These are phyloP conservation scores for Termitomyces eurrhizus DNA, from an alignment of 768 basidiomycete genomes.

Conservation along the genomic window DNA sequence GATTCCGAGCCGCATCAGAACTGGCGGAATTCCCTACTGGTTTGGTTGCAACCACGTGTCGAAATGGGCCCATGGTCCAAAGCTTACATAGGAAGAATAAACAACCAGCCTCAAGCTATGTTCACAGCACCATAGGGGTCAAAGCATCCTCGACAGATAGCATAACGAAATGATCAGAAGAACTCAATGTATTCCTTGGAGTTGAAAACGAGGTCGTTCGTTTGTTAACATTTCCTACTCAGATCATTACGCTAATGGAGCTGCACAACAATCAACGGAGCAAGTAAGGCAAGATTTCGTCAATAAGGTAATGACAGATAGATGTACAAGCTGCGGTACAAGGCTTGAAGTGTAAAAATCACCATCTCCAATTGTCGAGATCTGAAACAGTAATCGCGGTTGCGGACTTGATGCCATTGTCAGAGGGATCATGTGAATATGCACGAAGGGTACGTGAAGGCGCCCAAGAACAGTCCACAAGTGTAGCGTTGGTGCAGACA, in stretches of 20 bases:
- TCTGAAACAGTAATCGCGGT: conserved; percentile 15
- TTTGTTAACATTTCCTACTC: background rate
- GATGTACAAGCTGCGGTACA: background rate
- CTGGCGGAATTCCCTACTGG: no score
- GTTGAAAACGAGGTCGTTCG: no score
- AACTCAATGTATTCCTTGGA: background rate
- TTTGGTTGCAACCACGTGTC: background rate
- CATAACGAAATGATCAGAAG: background rate
- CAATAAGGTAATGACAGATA: background rate
- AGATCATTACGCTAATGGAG: background rate
- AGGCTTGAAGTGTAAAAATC: background rate
- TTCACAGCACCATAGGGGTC: background rate
- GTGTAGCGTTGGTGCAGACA: conserved; percentile 8
- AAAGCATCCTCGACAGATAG: background rate
- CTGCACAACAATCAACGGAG: background rate
- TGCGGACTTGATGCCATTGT: conserved; percentile 9
- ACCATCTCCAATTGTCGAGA: conserved; percentile 17
- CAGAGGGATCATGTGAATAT: conserved; percentile 12
- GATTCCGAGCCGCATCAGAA: no score
- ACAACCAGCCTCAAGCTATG: background rate
- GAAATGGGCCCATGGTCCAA: background rate
- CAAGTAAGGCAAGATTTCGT: background rate
- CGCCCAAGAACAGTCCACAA: conserved; percentile 11
- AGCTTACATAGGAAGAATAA: background rate
- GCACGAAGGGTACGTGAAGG: conserved; percentile 13